phyloP scores from a whole-genome alignment of 75 land plant genomes.

The Cupressus sempervirens region DNA sequence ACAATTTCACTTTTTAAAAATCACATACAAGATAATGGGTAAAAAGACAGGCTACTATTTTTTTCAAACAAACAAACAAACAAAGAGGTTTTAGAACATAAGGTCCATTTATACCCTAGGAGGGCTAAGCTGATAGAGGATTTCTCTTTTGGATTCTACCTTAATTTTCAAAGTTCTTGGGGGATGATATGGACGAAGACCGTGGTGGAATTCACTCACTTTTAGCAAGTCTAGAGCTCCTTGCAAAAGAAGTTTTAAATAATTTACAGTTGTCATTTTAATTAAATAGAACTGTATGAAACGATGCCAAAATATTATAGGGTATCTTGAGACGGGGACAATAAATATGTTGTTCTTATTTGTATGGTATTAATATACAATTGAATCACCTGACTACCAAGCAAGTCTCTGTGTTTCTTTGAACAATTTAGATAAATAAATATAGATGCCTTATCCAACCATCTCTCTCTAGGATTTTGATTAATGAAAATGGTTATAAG shows the following conservation, averaged over 20 bases:
- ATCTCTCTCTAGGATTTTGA: too few relatives aligned
- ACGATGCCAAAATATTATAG: too few relatives aligned
- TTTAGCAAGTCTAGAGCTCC: not conserved
- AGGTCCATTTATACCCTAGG: not conserved
- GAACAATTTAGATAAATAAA: too few relatives aligned
- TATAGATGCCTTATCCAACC: not conserved
- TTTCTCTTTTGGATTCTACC: not conserved
- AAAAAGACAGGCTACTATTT: too few relatives aligned
- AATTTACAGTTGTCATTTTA: not conserved
- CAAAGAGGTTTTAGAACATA: not conserved
- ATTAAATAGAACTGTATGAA: not conserved
- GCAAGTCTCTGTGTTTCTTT: too few relatives aligned
- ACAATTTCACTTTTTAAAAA: too few relatives aligned
- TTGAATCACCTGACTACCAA: too few relatives aligned
- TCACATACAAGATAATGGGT: too few relatives aligned
- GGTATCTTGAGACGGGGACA: too few relatives aligned
- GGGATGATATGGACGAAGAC: slow-evolving; percentile 5
- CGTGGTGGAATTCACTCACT: not conserved
- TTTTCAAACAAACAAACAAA: not conserved
- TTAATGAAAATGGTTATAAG: too few relatives aligned
- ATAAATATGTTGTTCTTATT: too few relatives aligned
- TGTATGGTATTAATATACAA: too few relatives aligned
- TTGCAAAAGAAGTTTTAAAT: not conserved
- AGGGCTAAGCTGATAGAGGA: not conserved
- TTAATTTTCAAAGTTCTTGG: not conserved